Base-by-base conservation (phyloP, 2,329 filamentous ascomycete genomes). In the Chaetomium strumarium region DNA sequence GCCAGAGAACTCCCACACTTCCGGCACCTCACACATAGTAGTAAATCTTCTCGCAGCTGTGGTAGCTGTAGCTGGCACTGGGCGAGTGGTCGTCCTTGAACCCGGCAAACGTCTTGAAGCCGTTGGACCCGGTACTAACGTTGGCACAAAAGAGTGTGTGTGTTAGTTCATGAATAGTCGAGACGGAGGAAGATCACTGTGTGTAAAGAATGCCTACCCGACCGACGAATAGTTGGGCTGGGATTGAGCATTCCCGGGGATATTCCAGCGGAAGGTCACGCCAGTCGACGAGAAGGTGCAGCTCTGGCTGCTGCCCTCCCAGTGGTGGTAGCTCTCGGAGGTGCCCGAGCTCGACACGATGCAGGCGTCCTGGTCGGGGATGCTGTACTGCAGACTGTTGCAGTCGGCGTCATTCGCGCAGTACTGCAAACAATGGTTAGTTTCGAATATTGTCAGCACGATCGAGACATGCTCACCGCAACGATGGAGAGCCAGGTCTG, bases 371-470 rank as follows among this genome's bases (percentile, higher is more conserved):
- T 36, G 31, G 9, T 30, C 17, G 1, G 48, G 7, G 19, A 42
- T 31, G 24, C 5, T 24, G 48, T 46, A 46, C 19, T 46, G 34
- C 34, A 48, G 37, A 47, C 24, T 45, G 53, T 52, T 55, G 53
- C 57, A 61, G 57, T 55, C 49, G 43, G 57, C 48, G 52, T 60
- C 58, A 50, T 60, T 60, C 51, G 53, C 46, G 55, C 58, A 60
- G 53, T 59, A 60, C 58, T 60, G 33, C 12, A 34, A 6, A 5
- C 5, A 3, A 5, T 12, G 14, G 3, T 34, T 11, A 11, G 14
- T 34, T 11, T 34, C 33, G 12, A 34, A 10, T 34, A 5, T 34
- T n/a, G n/a, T n/a, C n/a, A n/a, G n/a, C n/a, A n/a, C n/a, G n/a
- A n/a, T n/a, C n/a, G 30, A 17, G 44, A 39, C 7, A 42, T 16